Conservation (phyloP, 768 basidiomycete species). For the Mycena vulgaris region DNA sequence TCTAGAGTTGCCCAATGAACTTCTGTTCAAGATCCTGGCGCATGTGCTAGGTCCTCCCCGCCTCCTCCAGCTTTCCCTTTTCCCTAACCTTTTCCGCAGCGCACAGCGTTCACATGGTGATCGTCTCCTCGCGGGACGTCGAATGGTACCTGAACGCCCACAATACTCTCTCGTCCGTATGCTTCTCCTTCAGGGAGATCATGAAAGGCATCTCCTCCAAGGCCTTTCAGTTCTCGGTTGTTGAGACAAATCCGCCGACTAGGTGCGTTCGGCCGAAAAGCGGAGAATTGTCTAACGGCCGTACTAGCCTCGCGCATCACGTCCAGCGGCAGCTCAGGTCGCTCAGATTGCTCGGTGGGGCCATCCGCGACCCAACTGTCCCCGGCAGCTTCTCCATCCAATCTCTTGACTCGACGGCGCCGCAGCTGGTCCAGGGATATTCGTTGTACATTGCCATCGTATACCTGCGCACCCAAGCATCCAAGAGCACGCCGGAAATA, state of each 20-base stretch:
- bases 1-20: slow-evolving; percentile 53
- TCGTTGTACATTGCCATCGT: slow-evolving; percentile 32
- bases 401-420: slow-evolving; percentile 18
- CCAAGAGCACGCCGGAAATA: slow-evolving; percentile 26
- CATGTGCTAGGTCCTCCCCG: slow-evolving; percentile 39
- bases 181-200: slow-evolving; percentile 52
- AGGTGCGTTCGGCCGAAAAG: slow-evolving; percentile 8
- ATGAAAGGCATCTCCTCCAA: slow-evolving; percentile 50
- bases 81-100: slow-evolving; percentile 14
- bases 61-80: not conserved
- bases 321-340: slow-evolving; percentile 18
- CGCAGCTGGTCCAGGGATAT: slow-evolving; percentile 31
- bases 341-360: slow-evolving; percentile 6
- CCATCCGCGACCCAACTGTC: slow-evolving; percentile 15
- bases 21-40: slow-evolving; percentile 53
- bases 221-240: slow-evolving; percentile 47
- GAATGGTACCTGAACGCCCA: slow-evolving; percentile 53
- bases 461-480: slow-evolving; percentile 28
- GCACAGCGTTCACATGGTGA: slow-evolving; percentile 53
- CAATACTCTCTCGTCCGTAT: slow-evolving; percentile 52
- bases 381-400: slow-evolving; percentile 23
- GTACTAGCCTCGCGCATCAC: slow-evolving; percentile 26
- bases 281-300: not conserved
- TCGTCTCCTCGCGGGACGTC: slow-evolving; percentile 47
- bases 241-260: slow-evolving; percentile 8